Base-by-base conservation (phyloP, 495 filamentous ascomycete species). In the Staphylotrichum tortipilum region DNA sequence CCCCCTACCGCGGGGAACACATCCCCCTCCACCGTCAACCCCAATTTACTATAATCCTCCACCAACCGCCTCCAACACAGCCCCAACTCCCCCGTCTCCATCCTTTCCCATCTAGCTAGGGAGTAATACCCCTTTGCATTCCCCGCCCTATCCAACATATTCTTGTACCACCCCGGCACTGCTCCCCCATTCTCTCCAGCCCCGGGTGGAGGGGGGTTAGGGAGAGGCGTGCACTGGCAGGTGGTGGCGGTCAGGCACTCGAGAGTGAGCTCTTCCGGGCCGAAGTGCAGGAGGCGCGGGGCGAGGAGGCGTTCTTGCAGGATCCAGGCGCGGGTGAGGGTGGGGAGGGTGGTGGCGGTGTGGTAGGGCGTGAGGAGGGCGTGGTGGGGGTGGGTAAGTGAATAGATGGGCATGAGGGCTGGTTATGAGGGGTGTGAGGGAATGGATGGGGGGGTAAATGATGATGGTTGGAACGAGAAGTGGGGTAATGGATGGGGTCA, bases 381-480 rank as follows among this genome's bases (percentile, higher is more conserved):
- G n/a, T 37, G 49, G 31, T 36, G 35, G 29, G 40, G 9, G 34
- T 50, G 42, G 11, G 30, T 14, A 26, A 28, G 47, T 15, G 39
- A 14, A 7, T 59, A 55, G 7, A 62, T 59, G 21, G 49, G 59
- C 8, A 24, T 28, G 9, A 54, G 57, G 11, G 45, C 26, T 14
- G 29, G 48, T 4, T 24, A 33, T n/a, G 31, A 19, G 24, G 26
- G 23, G 42, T 0, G 34, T 33, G 29, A n/a, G n/a, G 29, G 50
- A 44, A 29, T 8, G 52, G 14, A 46, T n/a, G n/a, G 52, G 53
- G 15, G 49, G 49, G 10, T 59, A 64, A 7, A 59, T 56, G 12
- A 59, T 59, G 5, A 35, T 31, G 1, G 60, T 63, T 11, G 63
- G 64, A 68, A n/a, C n/a, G 10, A 52, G 54, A 8, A 19, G 19